These are phyloP conservation scores for Solanum bulbocastanum DNA, from an alignment of 257 asterid species.

Conservation along the genomic window DNA sequence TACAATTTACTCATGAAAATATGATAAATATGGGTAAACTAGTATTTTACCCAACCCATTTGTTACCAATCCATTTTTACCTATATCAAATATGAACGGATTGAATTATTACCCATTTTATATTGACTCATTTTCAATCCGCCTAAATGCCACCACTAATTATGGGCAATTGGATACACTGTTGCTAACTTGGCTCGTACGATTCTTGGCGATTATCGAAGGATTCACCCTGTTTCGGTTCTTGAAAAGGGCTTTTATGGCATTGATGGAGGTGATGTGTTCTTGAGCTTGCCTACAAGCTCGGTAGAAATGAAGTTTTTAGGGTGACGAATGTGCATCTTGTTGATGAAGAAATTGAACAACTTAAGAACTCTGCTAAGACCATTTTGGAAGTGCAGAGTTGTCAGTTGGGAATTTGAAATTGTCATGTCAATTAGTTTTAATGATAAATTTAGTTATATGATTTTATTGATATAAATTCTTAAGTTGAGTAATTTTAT, in stretches of 20 bases:
- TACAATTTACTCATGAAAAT: too few relatives aligned
- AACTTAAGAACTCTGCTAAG: slow-evolving; percentile 53
- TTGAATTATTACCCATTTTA: too few relatives aligned
- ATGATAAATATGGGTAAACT: too few relatives aligned
- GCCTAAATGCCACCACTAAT: neutral
- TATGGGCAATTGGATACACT: slow-evolving; percentile 87
- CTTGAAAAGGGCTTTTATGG: slow-evolving; percentile 66
- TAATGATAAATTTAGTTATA: too few relatives aligned
- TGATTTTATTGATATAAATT: too few relatives aligned
- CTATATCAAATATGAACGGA: too few relatives aligned
- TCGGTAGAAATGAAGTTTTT: slow-evolving; percentile 54
- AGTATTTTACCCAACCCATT: too few relatives aligned
- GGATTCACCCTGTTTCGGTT: slow-evolving; percentile 73
- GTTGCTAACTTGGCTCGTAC: slow-evolving; percentile 67
- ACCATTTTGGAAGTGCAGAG: slow-evolving; percentile 63
- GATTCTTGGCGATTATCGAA: slow-evolving; percentile 54
- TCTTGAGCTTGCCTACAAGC: slow-evolving; percentile 73
- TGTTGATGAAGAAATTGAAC: slow-evolving; percentile 49
- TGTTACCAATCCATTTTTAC: too few relatives aligned
- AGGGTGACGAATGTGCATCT: slow-evolving; percentile 68
- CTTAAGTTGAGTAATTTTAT: too few relatives aligned
- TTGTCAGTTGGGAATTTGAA: slow-evolving; percentile 47
- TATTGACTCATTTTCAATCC: too few relatives aligned
- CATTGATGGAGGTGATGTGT: slow-evolving; percentile 51
- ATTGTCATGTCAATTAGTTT: too few relatives aligned